Conservation (phyloP, 2,329 filamentous ascomycete species). For the Pezicula rhizophila region DNA sequence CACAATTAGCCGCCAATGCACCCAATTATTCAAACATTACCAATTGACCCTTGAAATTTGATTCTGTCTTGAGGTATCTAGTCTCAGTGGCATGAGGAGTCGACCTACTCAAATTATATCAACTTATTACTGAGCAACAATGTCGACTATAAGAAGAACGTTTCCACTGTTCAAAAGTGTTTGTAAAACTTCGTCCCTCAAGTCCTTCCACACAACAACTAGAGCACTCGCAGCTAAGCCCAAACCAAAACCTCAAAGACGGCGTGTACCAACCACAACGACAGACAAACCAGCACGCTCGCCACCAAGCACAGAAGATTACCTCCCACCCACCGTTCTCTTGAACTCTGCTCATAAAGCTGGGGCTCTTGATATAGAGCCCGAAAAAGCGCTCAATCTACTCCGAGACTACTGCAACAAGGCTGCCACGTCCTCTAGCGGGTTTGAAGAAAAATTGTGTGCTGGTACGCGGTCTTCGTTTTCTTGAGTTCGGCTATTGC, state of each 20-base stretch:
- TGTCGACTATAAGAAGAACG: background rate
- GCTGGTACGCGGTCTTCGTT: conserved; percentile 8
- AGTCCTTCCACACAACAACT: conserved; percentile 3
- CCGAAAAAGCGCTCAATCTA: conserved; percentile 18
- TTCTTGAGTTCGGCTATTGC: background rate
- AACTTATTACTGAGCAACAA: background rate
- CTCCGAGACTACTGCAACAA: conserved; percentile 13
- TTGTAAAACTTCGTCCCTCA: background rate
- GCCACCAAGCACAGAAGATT: conserved; percentile 4
- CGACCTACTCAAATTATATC: too few species aligned
- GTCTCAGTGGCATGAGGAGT: too few species aligned
- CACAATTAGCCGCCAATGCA: too few species aligned
- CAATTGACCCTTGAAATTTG: too few species aligned
- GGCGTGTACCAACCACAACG: background rate
- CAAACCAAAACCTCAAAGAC: background rate
- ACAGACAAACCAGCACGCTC: background rate
- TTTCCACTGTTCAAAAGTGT: background rate
- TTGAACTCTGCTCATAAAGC: conserved; percentile 18
- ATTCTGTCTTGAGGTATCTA: too few species aligned
- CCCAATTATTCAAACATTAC: too few species aligned
- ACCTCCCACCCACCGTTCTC: conserved; percentile 16
- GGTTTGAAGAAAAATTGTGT: conserved; percentile 18
- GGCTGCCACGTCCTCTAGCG: background rate
- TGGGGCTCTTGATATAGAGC: conserved; percentile 18
- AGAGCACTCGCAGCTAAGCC: background rate